phyloP scores from a whole-genome alignment of 768 basidiomycete species.

The Cystofilobasidium ferigula region DNA sequence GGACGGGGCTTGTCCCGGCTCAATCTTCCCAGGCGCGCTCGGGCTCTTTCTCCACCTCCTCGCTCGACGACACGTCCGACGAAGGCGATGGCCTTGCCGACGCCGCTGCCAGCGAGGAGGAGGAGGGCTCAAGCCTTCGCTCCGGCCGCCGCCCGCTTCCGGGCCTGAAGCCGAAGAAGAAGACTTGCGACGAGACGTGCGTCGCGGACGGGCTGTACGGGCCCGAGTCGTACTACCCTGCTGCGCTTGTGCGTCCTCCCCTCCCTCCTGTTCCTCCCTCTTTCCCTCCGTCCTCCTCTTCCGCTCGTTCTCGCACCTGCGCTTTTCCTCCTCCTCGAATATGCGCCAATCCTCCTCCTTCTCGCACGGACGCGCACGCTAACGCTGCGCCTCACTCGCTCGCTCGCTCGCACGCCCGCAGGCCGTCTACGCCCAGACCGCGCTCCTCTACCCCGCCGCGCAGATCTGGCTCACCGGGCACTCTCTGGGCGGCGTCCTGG shows the following conservation, averaged over 20 bases:
- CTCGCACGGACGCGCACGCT: no score
- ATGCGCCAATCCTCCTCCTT: neutral
- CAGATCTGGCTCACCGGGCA: conserved; percentile 23
- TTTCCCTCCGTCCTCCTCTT: neutral
- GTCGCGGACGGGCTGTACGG: conserved; percentile 1
- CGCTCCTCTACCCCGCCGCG: conserved; percentile 3
- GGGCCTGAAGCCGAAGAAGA: neutral
- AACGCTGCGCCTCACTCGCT: no score
- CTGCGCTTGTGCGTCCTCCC: conserved; percentile 4
- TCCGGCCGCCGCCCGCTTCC: no score
- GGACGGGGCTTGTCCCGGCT: no score
- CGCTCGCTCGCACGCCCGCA: no score
- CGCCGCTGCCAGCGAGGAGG: no score
- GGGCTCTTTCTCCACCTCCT: neutral
- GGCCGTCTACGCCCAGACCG: conserved; percentile 7
- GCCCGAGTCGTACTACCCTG: conserved; percentile 15
- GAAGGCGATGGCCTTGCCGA: no score
- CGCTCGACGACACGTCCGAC: neutral
- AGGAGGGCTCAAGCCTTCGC: no score
- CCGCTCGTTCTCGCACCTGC: neutral
- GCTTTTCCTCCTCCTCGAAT: no score
- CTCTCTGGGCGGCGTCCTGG: conserved; percentile 16
- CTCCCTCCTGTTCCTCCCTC: neutral
- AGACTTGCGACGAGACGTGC: conserved; percentile 8
- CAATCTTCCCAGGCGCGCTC: no score